A percentile compares a stretch with the other conserved stretches of the same genome.
These are phyloP conservation scores for Globisporangium orthogonon DNA, from an alignment of 352 stramenopile species.

Conservation along the genomic window DNA sequence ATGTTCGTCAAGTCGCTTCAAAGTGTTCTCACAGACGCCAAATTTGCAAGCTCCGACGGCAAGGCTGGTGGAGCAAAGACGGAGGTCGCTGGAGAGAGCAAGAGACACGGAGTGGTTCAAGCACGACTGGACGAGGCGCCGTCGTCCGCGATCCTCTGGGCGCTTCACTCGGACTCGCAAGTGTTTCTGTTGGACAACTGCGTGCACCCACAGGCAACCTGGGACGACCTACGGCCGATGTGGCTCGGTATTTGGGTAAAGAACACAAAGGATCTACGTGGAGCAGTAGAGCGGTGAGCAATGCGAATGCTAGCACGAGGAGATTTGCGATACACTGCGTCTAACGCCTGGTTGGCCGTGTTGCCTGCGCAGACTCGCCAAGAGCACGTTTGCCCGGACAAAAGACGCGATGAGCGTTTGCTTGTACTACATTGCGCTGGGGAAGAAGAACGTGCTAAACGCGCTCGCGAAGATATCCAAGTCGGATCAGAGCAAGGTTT, in stretches of 20 bases:
- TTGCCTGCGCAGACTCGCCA: constrained; percentile 40
- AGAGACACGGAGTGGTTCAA: constrained; percentile 7
- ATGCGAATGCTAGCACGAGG: not conserved
- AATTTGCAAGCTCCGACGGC: constrained; percentile 12
- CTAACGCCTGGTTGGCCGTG: not conserved
- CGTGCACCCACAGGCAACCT: constrained; percentile 48
- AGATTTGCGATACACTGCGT: not conserved
- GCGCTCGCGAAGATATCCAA: constrained; percentile 74
- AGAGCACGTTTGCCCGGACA: constrained; percentile 52
- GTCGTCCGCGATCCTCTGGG: constrained; percentile 72
- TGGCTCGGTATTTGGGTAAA: constrained; percentile 82
- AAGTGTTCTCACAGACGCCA: constrained; percentile 23
- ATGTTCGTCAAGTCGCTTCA: constrained; percentile 59
- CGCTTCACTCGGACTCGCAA: constrained; percentile 79
- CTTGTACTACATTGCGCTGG: constrained; percentile 68
- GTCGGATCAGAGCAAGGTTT: constrained; percentile 62
- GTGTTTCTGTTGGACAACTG: constrained; percentile 70
- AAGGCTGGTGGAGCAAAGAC: constrained; percentile 9
- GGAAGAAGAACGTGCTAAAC: constrained; percentile 72
- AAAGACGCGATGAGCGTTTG: constrained; percentile 74
- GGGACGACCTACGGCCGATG: constrained; percentile 53
- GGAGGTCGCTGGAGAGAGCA: constrained; percentile 10
- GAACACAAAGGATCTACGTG: constrained; percentile 59
- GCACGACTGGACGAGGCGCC: constrained; percentile 41
- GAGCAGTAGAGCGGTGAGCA: constrained; percentile 52